Base-by-base conservation (phyloP, 2,329 filamentous ascomycete species). In the Penicillium sp. region DNA sequence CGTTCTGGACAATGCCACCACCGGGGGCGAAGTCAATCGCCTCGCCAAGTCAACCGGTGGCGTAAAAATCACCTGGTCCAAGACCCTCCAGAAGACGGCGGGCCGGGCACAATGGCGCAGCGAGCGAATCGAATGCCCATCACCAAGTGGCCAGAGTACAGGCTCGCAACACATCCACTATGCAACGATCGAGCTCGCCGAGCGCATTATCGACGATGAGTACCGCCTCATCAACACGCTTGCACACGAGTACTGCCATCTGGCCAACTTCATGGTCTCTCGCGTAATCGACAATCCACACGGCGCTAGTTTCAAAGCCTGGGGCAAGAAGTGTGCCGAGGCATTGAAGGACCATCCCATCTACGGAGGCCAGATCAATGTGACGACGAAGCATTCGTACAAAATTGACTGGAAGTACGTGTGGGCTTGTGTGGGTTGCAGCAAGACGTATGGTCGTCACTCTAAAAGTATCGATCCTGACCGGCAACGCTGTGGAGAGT, bases 211-310 rank as follows among this genome's bases (percentile, higher is more conserved):
- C 51, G 82, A 89, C 63, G 79, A 85, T 60, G 81, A 87, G 56
- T 69, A 85, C 47, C 81, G 88, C 3, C 77, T 97, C 1, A 77
- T 93, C 53, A 96, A 96, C 66, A 89, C 93, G 0, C 72, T 97
- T n/a, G 89, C 91, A 0, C 93, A 98, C 66, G 93, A 98, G 61
- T 97, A 93, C 72, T 97, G 93, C 67, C 93, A 98, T 63, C 73
- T 97, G 1, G 85, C 88, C 35, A 95, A 89, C 60, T 96, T 91
- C 67, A 94, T 97, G 82, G 74, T 97, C 52, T 84, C 78, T 40
- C 81, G 84, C 28, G 74, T 90, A 28, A 84, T 80, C 35, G 83
- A 82, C 46, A 84, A 87, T 51, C 88, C 89, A 0, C 90, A 96
- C 64, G 90, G 90, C 18, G 77, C 79, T 10, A 85, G 87, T 58